Evolutionary conservation across 768 basidiomycete species (phyloP), one percentile per base, ranked within the genome.

Genomic region (Holtermanniella nyarrowii): DNA sequence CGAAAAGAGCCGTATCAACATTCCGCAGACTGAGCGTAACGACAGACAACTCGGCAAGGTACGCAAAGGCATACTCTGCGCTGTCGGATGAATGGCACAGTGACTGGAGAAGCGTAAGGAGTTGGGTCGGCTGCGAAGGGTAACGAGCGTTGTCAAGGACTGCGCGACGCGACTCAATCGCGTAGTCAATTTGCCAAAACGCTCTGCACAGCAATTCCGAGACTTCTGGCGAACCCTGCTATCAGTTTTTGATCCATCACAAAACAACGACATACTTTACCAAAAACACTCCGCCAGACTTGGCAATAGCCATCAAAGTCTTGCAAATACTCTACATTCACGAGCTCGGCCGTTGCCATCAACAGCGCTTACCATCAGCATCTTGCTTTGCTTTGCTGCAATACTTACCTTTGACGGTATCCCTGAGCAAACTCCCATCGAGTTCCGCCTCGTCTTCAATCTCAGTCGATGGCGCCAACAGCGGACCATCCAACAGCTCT

Each of bases 101-200:
- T 1, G 87, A 76, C 5, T 85, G 80, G 1, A 90, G 77, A 5
- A 93, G 76, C 18, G 79, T 78, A 39, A 86, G 66, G 20, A 91
- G 78, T 0, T 82, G 80, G 22, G 77, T 75, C 55, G 84, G 77
- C 49, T 88, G 82, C 25, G 87, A 78, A 2, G 90, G 90, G 71
- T 89, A 96, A 2, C 86, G 80, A 7, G 84, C 80, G 21, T 88
- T 81, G 54, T 90, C 88, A 49, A 96, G 79, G 46, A 91, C 78
- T 27, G 85, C 84, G 23, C 84, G 79, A 25, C 88, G 84, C 18
- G 82, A 73, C 3, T 78, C 76, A 44, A 80, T 80, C 31, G 77
- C 75, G 37, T 80, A 85, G 62, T 90, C 88, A 1, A 74, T 76
- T 48, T 81, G 76, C 88, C 90, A 96, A 68, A 81, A 91, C 58